A percentile compares a stretch with the other conserved stretches of the same genome.
phyloP scores from a whole-genome alignment of 1,139 yeast genomes.

The Saccharomyces hybrid region DNA sequence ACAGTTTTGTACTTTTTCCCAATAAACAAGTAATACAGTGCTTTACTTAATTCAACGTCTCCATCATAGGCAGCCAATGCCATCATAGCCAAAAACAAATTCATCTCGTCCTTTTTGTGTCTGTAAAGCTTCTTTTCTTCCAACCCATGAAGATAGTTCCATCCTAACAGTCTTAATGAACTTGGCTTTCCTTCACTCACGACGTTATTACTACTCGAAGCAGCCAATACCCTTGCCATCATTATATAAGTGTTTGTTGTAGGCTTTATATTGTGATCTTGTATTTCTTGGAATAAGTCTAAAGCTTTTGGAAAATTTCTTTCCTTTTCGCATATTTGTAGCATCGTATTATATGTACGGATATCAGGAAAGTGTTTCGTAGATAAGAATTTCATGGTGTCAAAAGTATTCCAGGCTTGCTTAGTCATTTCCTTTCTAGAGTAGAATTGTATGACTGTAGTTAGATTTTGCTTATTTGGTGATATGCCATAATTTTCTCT shows the following conservation, averaged over 20 bases:
- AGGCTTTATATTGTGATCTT: slow-evolving; percentile 37
- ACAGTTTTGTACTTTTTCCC: slow-evolving; percentile 29
- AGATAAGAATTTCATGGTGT: slow-evolving; percentile 77
- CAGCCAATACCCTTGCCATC: slow-evolving; percentile 64
- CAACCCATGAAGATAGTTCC: slow-evolving; percentile 71
- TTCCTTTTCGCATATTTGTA: slow-evolving; percentile 55
- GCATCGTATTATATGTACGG: slow-evolving; percentile 61
- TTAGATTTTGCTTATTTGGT: slow-evolving; percentile 53
- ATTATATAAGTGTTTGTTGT: slow-evolving; percentile 48
- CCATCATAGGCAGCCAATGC: slow-evolving; percentile 72
- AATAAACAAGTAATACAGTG: slow-evolving; percentile 41
- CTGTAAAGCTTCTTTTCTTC: slow-evolving; percentile 42
- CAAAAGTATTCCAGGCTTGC: slow-evolving; percentile 69
- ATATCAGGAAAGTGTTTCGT: slow-evolving; percentile 56
- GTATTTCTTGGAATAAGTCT: slow-evolving; percentile 71
- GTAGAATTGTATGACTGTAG: slow-evolving; percentile 61
- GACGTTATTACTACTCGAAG: slow-evolving; percentile 51
- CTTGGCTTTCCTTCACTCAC: slow-evolving; percentile 28
- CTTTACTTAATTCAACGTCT: slow-evolving; percentile 67
- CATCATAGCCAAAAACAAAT: slow-evolving; percentile 59
- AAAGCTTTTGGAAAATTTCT: slow-evolving; percentile 64
- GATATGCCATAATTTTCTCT: slow-evolving; percentile 34
- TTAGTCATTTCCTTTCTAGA: slow-evolving; percentile 46
- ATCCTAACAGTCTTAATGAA: slow-evolving; percentile 37
- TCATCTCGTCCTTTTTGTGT: no score